Evolutionary conservation across 1,284 basidiomycete genomes (phyloP).

Genomic region (Chalciporus sp.): DNA sequence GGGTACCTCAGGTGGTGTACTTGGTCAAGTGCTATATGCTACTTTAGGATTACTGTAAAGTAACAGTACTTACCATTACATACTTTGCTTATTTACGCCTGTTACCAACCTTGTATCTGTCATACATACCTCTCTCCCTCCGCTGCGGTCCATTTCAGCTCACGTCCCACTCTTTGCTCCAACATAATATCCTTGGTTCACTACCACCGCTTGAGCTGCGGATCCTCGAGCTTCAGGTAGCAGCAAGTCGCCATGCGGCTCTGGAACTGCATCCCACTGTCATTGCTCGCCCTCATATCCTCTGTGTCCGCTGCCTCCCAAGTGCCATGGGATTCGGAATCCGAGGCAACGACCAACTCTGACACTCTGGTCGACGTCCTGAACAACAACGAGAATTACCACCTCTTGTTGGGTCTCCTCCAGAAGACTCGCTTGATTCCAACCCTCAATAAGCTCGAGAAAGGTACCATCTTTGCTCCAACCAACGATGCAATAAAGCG

Average conservation of each 20-base stretch:
- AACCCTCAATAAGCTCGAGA: slow-evolving; percentile 84
- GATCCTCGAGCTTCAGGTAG: not conserved
- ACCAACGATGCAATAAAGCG: slow-evolving; percentile 87
- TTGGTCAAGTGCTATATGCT: too few species aligned
- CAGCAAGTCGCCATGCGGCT: slow-evolving; percentile 37
- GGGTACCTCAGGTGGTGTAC: too few species aligned
- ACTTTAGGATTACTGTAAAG: too few species aligned
- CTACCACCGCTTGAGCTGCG: not conserved
- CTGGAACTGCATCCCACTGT: slow-evolving; percentile 38
- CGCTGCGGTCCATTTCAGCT: too few species aligned
- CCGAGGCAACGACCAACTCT: slow-evolving; percentile 34
- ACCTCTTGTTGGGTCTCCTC: slow-evolving; percentile 77
- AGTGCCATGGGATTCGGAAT: slow-evolving; percentile 28
- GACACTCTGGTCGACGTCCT: slow-evolving; percentile 76
- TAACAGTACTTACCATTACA: too few species aligned
- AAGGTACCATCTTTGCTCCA: slow-evolving; percentile 90
- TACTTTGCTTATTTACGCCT: slow-evolving; percentile 12
- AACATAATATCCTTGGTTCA: too few species aligned
- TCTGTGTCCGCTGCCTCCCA: slow-evolving; percentile 33
- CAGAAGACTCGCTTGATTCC: slow-evolving; percentile 90
- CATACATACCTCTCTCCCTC: not conserved
- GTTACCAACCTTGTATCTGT: not conserved
- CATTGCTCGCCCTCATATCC: slow-evolving; percentile 38
- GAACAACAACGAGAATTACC: slow-evolving; percentile 75
- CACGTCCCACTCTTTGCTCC: too few species aligned